phyloP scores from a whole-genome alignment of 2,329 filamentous ascomycete genomes.

The Fusarium lyarnte region DNA sequence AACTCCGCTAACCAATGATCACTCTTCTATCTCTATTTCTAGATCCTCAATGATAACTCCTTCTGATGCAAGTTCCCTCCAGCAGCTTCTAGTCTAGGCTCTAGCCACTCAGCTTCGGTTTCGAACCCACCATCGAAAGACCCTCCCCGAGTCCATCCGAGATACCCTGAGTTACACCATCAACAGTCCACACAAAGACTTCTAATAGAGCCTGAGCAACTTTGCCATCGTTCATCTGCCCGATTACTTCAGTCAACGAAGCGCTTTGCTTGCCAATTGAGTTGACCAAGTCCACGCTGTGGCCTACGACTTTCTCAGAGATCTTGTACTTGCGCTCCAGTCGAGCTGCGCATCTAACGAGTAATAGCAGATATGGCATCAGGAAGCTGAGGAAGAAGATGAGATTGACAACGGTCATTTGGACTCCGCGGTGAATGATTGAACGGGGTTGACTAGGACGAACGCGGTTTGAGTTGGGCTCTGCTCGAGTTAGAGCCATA shows the following conservation, averaged over 20 bases:
- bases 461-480: not conserved
- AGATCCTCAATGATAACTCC: slow-evolving; percentile 1
- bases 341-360: slow-evolving; percentile 64
- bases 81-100: not conserved
- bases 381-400: slow-evolving; percentile 69
- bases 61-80: not conserved
- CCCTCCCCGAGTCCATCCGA: slow-evolving; percentile 67
- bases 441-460: slow-evolving; percentile 49
- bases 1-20: not conserved
- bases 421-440: slow-evolving; percentile 67
- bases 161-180: slow-evolving; percentile 72
- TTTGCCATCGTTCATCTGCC: slow-evolving; percentile 70
- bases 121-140: slow-evolving; percentile 40
- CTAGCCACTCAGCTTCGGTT: not conserved
- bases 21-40: slow-evolving; percentile 12
- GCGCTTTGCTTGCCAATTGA: slow-evolving; percentile 67
- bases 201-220: slow-evolving; percentile 68
- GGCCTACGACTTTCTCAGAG: slow-evolving; percentile 76
- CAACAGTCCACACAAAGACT: slow-evolving; percentile 67
- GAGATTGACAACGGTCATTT: slow-evolving; percentile 64
- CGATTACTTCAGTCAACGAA: slow-evolving; percentile 63
- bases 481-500: not conserved
- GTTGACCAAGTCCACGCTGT: slow-evolving; percentile 67
- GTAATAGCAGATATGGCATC: slow-evolving; percentile 66
- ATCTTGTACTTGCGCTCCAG: slow-evolving; percentile 75